Evolutionary conservation across 371 early-diverging fungal genomes (phyloP).

Genomic region (Rhizopus sp.): DNA sequence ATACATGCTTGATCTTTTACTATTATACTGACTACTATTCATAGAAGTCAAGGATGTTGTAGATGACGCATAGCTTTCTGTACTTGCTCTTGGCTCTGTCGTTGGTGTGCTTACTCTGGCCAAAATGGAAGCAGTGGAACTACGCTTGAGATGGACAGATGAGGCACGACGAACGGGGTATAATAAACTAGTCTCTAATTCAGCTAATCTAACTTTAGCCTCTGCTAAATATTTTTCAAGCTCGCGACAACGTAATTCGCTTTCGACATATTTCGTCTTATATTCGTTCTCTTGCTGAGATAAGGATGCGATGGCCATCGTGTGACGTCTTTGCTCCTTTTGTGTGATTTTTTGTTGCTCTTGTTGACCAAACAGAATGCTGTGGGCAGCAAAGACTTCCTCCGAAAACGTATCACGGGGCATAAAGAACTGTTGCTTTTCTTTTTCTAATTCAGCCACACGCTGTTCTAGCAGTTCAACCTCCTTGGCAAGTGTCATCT

Average conservation of each 20-base stretch:
- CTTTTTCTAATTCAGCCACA: conserved; percentile 35
- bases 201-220: conserved; percentile 48
- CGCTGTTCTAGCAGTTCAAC: conserved; percentile 32
- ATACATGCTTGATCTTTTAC: conserved; percentile 52
- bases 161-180: conserved; percentile 16
- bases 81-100: conserved; percentile 28
- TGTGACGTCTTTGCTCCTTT: conserved; percentile 22
- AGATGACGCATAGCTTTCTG: conserved; percentile 45
- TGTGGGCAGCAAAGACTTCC: conserved; percentile 51
- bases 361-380: conserved; percentile 31
- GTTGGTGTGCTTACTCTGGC: conserved; percentile 35
- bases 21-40: conserved; percentile 30
- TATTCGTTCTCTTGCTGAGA: conserved; percentile 23
- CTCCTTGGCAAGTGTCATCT: conserved; percentile 33
- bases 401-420: conserved; percentile 45
- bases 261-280: conserved; percentile 41
- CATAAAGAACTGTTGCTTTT: conserved; percentile 44
- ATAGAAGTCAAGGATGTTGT: conserved; percentile 37
- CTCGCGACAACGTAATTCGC: conserved; percentile 51
- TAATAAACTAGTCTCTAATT: conserved; percentile 34
- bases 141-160: conserved; percentile 25
- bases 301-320: conserved; percentile 4
- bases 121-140: conserved; percentile 31
- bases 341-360: conserved; percentile 6
- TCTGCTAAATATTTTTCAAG: conserved; percentile 53